phyloP scores from a whole-genome alignment of 257 asterid species.

The Solanum stenotomum region DNA sequence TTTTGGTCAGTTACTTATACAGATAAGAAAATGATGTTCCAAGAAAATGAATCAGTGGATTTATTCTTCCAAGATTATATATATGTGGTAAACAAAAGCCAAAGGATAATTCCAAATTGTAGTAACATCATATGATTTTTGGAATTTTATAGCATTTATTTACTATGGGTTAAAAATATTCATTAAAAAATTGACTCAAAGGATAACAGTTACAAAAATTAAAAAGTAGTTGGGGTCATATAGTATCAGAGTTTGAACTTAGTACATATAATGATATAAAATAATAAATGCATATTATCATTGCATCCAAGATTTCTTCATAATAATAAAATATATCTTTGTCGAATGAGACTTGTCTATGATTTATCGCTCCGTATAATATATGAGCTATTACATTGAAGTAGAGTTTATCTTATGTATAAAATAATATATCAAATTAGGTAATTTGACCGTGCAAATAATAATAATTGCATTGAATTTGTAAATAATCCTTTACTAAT shows the following conservation, averaged over 20 bases:
- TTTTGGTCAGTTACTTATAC: neutral
- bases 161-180: neutral
- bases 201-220: neutral
- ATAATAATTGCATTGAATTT: too few relatives aligned
- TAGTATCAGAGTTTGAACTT: neutral
- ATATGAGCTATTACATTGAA: neutral
- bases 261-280: neutral
- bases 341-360: neutral
- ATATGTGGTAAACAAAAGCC: neutral
- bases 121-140: neutral
- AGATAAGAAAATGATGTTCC: neutral
- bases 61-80: neutral
- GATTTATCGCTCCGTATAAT: fast-evolving
- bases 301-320: neutral
- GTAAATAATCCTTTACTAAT: too few relatives aligned
- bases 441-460: too few relatives aligned
- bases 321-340: neutral
- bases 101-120: neutral
- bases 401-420: neutral
- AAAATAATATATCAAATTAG: too few relatives aligned
- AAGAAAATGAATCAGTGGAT: neutral
- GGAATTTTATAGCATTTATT: neutral
- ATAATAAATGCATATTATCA: neutral
- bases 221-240: neutral
- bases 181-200: neutral